Base-by-base conservation (phyloP, 2,329 filamentous ascomycete genomes). In the Pyricularia grisea region DNA sequence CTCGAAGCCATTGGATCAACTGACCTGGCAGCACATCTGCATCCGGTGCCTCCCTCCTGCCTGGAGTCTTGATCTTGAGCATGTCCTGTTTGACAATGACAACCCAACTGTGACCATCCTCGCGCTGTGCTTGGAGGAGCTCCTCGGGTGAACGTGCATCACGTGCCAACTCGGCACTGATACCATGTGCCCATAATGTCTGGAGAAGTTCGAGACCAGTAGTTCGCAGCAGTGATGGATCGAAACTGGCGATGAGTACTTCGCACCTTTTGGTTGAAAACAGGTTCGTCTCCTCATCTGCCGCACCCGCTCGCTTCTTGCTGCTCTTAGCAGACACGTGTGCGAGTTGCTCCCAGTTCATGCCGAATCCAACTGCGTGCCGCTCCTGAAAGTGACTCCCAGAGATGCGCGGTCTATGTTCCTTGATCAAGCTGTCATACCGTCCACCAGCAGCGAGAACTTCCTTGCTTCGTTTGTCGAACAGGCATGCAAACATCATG, bases 361-460 rank as follows among this genome's bases (percentile, higher is more conserved):
- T 82, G 75, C 93, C 96, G 76, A 98, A 94, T 0, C 96, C 95
- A 12, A 98, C 95, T 5, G 93, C 94, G 76, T 96, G 92, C 25
- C 88, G 87, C 74, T 90, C 88, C 69, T 87, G 84, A 63, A 86
- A 82, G 69, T 85, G 86, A 28, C 83, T 85, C 11, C 60, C 60
- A 60, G 87, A 83, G 61, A 88, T 86, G 72, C 88, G 90, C 5
- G 92, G 91, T 10, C 90, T 87, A 75, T 96, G 92, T 71, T 96
- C 92, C 76, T 89, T 89, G 72, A 99, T 94, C 25, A 99, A 81
- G 66, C 88, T 88, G 77, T 99, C 96, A 76, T 99, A 99, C 66
- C 95, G 88, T 2, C 95, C 95, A 67, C 96, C 95, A 36, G 94
- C 95, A 6, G 94, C 95, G 75, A 98, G 93, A 0, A 98, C 92